Base-by-base conservation (phyloP, 2,329 filamentous ascomycete genomes). In the Aureobasidium pullulans region DNA sequence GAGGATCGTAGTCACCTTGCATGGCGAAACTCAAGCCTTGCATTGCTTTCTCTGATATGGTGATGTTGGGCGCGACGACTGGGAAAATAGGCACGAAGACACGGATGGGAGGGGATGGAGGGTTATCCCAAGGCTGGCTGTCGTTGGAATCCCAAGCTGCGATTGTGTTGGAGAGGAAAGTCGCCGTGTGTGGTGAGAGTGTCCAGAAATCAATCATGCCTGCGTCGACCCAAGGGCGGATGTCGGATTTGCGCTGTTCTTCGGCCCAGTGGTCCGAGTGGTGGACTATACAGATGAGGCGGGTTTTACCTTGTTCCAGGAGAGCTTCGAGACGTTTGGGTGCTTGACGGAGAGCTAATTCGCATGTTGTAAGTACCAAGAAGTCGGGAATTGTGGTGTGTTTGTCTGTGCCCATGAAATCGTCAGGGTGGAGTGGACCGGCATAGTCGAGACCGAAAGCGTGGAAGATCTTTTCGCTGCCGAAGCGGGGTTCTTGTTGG, bases 41-140 rank as follows among this genome's bases (percentile, higher is more conserved):
- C 6, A 7, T 36, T 29, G n/a, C 36, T 9, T 16, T 13, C 13
- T 48, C 29, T 4, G 43, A 6, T 3, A 16, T 23, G 4, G 32
- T 40, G n/a, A 28, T 42, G 15, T 61, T 46, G 10, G 62, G 60
- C 1, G 66, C 57, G 8, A 59, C 36, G 6, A 69, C 67, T 9
- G 67, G 67, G 61, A 70, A 70, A 28, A 70, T 57, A 8, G 68
- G 68, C 11, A 65, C 62, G 34, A 68, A 64, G 31, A 62, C 61
- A 13, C 64, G 60, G 37, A 69, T 63, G 8, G 62, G 65, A 19
- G 60, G 60, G 43, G 66, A 60, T 32, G 61, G 64, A 13, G 50
- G 34, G 13, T 34, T 31, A 2, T 57, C 43, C 59, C 59, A 60
- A 23, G 31, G 19, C 2, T 36, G 16, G 7, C 23, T 7, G 8